Conservation (phyloP, 805 yeast species). For the Jamesozyma jinghongensis region DNA sequence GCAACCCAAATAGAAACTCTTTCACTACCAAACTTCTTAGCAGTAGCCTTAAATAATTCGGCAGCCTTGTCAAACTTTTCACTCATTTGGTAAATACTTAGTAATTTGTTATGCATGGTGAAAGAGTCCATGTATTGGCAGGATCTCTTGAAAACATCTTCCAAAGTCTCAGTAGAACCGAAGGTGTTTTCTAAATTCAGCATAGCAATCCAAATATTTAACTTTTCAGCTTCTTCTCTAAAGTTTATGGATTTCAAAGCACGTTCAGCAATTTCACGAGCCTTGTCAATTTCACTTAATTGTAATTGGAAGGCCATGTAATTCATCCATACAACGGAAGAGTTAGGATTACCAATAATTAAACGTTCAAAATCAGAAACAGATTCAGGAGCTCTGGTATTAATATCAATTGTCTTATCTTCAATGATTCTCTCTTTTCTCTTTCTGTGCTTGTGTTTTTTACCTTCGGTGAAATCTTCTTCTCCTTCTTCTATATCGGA, state of each 20-base stretch:
- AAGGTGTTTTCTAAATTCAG: constrained; percentile 89
- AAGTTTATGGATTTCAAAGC: constrained; percentile 84
- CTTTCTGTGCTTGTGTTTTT: constrained; percentile 39
- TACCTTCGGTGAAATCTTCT: constrained; percentile 39
- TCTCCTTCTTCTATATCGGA: constrained; percentile 50
- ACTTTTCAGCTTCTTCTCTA: constrained; percentile 86
- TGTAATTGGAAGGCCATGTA: constrained; percentile 97
- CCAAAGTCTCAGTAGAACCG: constrained; percentile 76
- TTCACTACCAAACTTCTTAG: constrained; percentile 71
- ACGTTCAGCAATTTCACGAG: constrained; percentile 85
- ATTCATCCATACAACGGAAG: constrained; percentile 93
- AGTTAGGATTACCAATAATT: constrained; percentile 84
- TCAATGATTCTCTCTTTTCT: constrained; percentile 40
- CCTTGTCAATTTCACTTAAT: constrained; percentile 87
- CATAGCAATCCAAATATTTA: constrained; percentile 93
- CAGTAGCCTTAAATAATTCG: constrained; percentile 51
- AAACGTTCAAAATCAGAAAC: constrained; percentile 86
- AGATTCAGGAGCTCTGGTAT: constrained; percentile 84
- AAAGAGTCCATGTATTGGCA: constrained; percentile 88
- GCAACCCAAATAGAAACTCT: constrained; percentile 67
- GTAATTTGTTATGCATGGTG: constrained; percentile 70
- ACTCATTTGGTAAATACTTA: constrained; percentile 63
- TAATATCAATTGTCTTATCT: constrained; percentile 79
- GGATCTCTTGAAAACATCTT: constrained; percentile 72
- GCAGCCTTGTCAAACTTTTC: constrained; percentile 68